Percentiles rank a stretch among this genome's conserved stretches.
These are phyloP conservation scores for Cornus kousa DNA, from an alignment of 148 eudicot species.

Conservation along the genomic window DNA sequence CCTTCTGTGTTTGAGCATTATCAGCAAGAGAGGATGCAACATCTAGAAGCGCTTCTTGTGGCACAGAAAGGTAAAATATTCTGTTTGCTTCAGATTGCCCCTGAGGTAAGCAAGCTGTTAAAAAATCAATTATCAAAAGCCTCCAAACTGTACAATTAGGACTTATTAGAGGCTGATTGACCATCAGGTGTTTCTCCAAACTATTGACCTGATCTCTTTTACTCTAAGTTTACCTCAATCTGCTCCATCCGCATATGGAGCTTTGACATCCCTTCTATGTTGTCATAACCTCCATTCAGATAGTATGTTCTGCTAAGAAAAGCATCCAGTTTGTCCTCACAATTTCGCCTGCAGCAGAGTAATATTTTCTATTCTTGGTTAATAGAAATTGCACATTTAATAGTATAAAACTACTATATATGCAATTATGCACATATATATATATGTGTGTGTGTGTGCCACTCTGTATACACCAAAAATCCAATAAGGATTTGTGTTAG, in stretches of 20 bases:
- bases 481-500: neutral
- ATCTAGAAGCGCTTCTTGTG: conserved; percentile 27
- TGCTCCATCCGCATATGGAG: conserved; percentile 32
- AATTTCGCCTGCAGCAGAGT: conserved; percentile 28
- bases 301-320: conserved; percentile 30
- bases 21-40: conserved; percentile 35
- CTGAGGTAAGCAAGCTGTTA: conserved; percentile 24
- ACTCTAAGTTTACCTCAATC: conserved; percentile 19
- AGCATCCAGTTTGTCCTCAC: conserved; percentile 26
- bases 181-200: neutral
- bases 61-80: conserved; percentile 41
- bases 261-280: conserved; percentile 30
- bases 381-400: neutral
- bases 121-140: conserved; percentile 14
- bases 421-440: neutral
- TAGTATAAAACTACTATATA: neutral
- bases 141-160: neutral
- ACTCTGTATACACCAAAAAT: neutral
- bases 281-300: conserved; percentile 31
- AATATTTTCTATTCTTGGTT: neutral
- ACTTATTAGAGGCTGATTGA: neutral
- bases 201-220: neutral
- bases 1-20: conserved; percentile 31
- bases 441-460: neutral
- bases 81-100: conserved; percentile 29